Base-by-base conservation (phyloP, 148 eudicot species). In the Diospyros lotus region DNA sequence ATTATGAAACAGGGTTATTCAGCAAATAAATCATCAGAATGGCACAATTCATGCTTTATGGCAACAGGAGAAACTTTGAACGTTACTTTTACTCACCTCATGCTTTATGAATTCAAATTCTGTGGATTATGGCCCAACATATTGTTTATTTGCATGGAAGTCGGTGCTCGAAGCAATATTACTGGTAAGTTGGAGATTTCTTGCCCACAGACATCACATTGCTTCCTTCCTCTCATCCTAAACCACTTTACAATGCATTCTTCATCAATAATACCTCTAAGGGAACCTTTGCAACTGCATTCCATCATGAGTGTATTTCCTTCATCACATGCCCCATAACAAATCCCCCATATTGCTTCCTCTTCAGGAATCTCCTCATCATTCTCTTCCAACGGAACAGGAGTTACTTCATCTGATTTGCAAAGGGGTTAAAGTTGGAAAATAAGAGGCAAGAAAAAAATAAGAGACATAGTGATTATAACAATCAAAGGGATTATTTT, bases 211-310 rank as follows among this genome's bases (percentile, higher is more conserved):
- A 94, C 93, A 60, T 94, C 98, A 75, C 97, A 94, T 28, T 28
- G 82, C 79, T 82, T 92, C 83, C 85, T 88, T 62, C 90, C 91
- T 82, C 72, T 90, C 39, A 80, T 78, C 78, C 93, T 86, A 85
- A 92, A 92, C 98, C 98, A 94, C 73, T 89, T 90, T 39, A 92
- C 75, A 42, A 93, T 92, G 81, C 98, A 94, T 64, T 86, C 92
- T 84, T 90, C 87, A 76, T 94, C 97, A 70, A 92, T 81, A 41
- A 94, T 89, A 28, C 28, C 89, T 73, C 84, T 87, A 8, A 94
- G 97, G 52, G 88, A 97, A 78, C 98, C 98, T 88, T 92, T 94
- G 84, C 98, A 94, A 79, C 89, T 86, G 86, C 98, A 94, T 78
- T 92, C 98, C 98, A 94, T 86, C 80, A 87, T 92, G n/a, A 94